Evolutionary conservation across 139 green algal species (phyloP), one percentile per base, ranked within the genome.

Genomic region (Auxenochlorella pyrenoidosa): DNA sequence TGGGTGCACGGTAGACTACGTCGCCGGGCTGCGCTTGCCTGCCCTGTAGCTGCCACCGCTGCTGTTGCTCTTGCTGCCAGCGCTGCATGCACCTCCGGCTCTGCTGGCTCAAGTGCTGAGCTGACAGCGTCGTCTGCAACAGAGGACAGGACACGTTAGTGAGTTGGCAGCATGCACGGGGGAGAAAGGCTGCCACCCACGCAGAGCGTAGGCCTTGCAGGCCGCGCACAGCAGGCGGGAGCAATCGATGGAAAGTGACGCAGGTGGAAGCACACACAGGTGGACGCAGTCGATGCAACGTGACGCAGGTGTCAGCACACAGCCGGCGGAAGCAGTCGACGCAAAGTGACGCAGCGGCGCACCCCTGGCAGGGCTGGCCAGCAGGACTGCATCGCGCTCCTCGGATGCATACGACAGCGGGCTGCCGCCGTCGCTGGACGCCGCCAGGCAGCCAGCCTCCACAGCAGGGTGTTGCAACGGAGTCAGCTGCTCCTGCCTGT

Each of bases 281-380:
- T n/a, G n/a, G n/a, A n/a, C n/a, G n/a, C n/a, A n/a, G n/a, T n/a
- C n/a, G n/a, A n/a, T n/a, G n/a, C n/a, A n/a, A n/a, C n/a, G n/a
- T n/a, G n/a, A n/a, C n/a, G n/a, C n/a, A n/a, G n/a, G n/a, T n/a
- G n/a, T n/a, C n/a, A n/a, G n/a, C n/a, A n/a, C n/a, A n/a, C n/a
- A n/a, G n/a, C n/a, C n/a, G n/a, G n/a, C n/a, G n/a, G n/a, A n/a
- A n/a, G n/a, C n/a, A n/a, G n/a, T n/a, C n/a, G n/a, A n/a, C n/a
- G n/a, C n/a, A n/a, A n/a, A n/a, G n/a, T n/a, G n/a, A 38, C 26
- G 0, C 75, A 0, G 70, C 34, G 12, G 30, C 34, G 32, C 80
- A 32, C 34, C 80, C 51, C n/a, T 75, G 63, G 34, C 40, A 21
- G 80, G 80, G 63, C 80, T 85, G 38, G 60, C 80, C 26, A 85